phyloP scores from a whole-genome alignment of 2,329 filamentous ascomycete species.

The Emmonsia crescens region DNA sequence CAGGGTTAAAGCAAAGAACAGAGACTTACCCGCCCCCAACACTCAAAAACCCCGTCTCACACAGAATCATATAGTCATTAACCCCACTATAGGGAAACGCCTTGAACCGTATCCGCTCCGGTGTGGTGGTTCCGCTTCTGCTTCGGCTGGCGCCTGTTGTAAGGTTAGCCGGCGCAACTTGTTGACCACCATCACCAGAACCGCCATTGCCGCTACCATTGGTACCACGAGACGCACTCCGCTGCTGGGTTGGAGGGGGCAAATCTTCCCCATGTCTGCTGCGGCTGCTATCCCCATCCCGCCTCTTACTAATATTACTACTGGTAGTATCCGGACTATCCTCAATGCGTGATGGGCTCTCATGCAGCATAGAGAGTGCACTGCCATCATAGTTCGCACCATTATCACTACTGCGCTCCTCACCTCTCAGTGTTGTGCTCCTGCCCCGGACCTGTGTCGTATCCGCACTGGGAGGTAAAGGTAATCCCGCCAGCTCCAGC shows the following conservation, averaged over 20 bases:
- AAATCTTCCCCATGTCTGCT: background rate
- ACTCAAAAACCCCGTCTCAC: conserved; percentile 72
- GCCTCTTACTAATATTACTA: background rate
- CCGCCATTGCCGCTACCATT: background rate
- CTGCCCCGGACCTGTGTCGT: conserved; percentile 48
- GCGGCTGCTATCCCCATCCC: background rate
- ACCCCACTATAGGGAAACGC: conserved; percentile 92
- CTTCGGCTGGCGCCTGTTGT: conserved; percentile 26
- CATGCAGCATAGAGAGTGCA: background rate
- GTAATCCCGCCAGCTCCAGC: conserved; percentile 45
- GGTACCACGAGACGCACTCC: background rate
- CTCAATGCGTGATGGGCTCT: background rate
- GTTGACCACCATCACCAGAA: background rate
- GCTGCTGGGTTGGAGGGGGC: background rate
- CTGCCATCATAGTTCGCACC: background rate
- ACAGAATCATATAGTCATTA: conserved; percentile 95
- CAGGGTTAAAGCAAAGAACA: background rate
- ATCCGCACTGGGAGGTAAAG: conserved; percentile 58
- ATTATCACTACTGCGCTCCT: conserved; percentile 14
- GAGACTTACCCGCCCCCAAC: conserved; percentile 61
- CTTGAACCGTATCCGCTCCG: conserved; percentile 82
- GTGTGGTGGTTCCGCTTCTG: conserved; percentile 43
- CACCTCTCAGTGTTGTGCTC: conserved; percentile 46
- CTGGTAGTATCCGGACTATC: background rate
- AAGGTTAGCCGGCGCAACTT: conserved; percentile 13